Conservation (phyloP, 257 asterid species). For the Voacanga thouarsii region DNA sequence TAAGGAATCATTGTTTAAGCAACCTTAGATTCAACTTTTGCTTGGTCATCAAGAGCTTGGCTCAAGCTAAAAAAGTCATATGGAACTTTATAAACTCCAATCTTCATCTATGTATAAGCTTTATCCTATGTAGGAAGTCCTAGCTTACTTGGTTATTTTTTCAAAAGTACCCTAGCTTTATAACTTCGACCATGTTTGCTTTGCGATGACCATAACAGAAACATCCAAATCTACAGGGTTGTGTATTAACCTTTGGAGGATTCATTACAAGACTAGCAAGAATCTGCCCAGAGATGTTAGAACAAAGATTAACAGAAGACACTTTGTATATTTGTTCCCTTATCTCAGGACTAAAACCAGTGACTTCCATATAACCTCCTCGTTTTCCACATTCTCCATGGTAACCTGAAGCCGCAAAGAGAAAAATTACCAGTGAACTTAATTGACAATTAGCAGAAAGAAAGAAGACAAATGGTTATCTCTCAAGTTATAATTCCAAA, state of each 20-base stretch:
- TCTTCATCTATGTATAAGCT: background rate
- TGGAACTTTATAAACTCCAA: background rate
- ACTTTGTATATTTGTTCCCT: constrained; percentile 92
- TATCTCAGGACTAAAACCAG: constrained; percentile 82
- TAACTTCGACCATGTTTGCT: background rate
- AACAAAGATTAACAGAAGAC: constrained; percentile 91
- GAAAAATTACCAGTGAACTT: background rate
- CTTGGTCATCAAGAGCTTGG: background rate
- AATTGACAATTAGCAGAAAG: background rate
- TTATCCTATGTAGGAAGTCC: background rate
- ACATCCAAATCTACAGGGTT: background rate
- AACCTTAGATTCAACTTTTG: background rate
- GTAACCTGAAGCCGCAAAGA: constrained; percentile 48
- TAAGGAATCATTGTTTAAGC: background rate
- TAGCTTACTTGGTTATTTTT: background rate
- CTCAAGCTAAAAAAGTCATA: background rate
- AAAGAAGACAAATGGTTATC: background rate
- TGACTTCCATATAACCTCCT: constrained; percentile 98
- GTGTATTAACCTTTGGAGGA: constrained; percentile 70
- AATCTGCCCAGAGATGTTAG: constrained; percentile 93
- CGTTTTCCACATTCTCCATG: constrained; percentile 96
- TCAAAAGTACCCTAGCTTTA: background rate
- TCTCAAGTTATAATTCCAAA: background rate
- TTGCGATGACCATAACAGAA: background rate
- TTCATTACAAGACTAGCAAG: constrained; percentile 95